phyloP scores from a whole-genome alignment of 2,329 filamentous ascomycete species.

The Acarospora socialis region DNA sequence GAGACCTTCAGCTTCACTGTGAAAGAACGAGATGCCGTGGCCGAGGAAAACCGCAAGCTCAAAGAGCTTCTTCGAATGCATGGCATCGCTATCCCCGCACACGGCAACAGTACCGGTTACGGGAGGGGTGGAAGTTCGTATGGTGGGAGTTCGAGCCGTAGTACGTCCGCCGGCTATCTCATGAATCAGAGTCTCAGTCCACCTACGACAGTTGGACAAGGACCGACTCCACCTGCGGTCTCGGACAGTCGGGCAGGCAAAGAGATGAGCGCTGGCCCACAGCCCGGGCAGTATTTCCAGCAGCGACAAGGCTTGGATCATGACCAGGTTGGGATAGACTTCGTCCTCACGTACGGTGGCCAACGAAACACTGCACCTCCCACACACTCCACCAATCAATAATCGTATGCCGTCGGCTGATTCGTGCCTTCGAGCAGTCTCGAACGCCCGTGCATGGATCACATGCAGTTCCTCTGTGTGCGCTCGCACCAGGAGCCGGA shows the following conservation, averaged over 20 bases:
- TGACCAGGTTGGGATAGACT: slow-evolving; percentile 76
- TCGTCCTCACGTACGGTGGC: slow-evolving; percentile 73
- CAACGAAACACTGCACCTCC: neutral
- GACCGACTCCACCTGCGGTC: neutral
- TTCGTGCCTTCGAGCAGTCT: slow-evolving; percentile 25
- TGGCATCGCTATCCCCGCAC: slow-evolving; percentile 37
- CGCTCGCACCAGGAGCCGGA: slow-evolving; percentile 41
- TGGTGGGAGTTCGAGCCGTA: slow-evolving; percentile 30
- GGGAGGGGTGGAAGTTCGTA: slow-evolving; percentile 36
- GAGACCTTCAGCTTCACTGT: slow-evolving; percentile 63
- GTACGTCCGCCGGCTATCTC: slow-evolving; percentile 49
- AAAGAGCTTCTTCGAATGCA: slow-evolving; percentile 46
- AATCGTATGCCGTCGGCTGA: neutral
- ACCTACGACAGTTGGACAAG: slow-evolving; percentile 7
- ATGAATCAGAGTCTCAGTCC: slow-evolving; percentile 23
- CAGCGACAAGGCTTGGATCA: slow-evolving; percentile 44
- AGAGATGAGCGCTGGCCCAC: neutral
- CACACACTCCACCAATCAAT: neutral
- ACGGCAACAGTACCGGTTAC: neutral
- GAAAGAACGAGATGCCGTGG: slow-evolving; percentile 60
- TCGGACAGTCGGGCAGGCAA: neutral
- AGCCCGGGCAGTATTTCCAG: slow-evolving; percentile 11
- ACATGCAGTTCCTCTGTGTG: slow-evolving; percentile 65
- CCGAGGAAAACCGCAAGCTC: slow-evolving; percentile 67
- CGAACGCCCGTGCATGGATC: slow-evolving; percentile 85